Conservation (phyloP, 805 yeast genomes). For the Hanseniaspora hatyaiensis region DNA sequence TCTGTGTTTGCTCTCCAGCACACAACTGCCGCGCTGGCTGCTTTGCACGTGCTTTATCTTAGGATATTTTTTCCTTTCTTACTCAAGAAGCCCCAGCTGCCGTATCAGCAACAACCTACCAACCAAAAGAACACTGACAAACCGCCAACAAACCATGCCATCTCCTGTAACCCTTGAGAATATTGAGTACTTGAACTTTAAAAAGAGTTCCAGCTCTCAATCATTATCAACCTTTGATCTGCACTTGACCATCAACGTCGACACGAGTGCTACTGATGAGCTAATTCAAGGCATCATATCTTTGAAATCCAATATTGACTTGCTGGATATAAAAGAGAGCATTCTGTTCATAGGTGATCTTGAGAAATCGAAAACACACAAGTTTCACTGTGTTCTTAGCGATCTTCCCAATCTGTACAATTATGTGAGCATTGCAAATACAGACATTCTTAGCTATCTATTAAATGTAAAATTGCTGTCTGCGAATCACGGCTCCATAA, state of each 20-base stretch:
- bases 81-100: too few relatives aligned
- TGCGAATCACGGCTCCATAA: not conserved
- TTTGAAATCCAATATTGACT: not conserved
- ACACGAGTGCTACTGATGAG: not conserved
- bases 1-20: too few relatives aligned
- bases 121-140: too few relatives aligned
- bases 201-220: too few relatives aligned
- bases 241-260: not conserved
- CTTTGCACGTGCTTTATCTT: too few relatives aligned
- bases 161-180: not conserved
- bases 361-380: not conserved
- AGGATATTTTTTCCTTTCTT: too few relatives aligned
- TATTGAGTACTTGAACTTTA: not conserved
- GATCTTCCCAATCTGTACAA: conserved; percentile 2
- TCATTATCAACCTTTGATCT: too few relatives aligned
- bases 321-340: conserved; percentile 1
- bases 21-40: too few relatives aligned
- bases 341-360: conserved; percentile 6
- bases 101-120: too few relatives aligned
- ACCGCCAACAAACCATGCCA: not conserved
- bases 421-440: not conserved
- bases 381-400: not conserved
- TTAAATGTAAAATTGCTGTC: conserved; percentile 8
- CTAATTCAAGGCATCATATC: conserved; percentile 10
- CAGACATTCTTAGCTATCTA: conserved; percentile 1